Base-by-base conservation (phyloP, 2,329 filamentous ascomycete genomes). In the Xenosphaeropsis pyriputrescens region DNA sequence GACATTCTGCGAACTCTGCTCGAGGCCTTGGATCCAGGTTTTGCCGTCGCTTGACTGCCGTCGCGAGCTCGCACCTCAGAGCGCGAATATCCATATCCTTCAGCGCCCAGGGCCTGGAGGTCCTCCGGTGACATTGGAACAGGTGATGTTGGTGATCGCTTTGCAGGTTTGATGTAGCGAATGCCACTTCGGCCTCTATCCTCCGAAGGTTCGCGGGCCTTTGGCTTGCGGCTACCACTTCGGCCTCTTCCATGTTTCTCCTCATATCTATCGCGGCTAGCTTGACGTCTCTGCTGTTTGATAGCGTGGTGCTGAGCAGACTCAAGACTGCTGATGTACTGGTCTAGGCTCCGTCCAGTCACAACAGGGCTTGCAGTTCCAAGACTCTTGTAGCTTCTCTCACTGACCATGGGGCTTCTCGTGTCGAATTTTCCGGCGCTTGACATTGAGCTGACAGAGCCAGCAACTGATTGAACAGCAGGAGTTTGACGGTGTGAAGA, bases 41-140 rank as follows among this genome's bases (percentile, higher is more conserved):
- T 56, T 47, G 34, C 55, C 51, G 41, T 55, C 32, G 47, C 46
- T 18, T 45, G 45, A 36, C 49, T 51, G 7, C 36, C 36, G 17
- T 54, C 44, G 22, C 48, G 41, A 29, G 19, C 17, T 16, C 36
- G 51, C 29, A 42, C 39, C 38, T 43, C 40, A 19, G 18, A 19
- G 26, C 34, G 32, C 45, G 38, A 57, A 54, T 41, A 51, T 45
- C 40, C 52, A 42, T 43, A 58, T 50, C 50, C 45, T 33, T 43
- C 36, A 22, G 51, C 47, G 44, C 68, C 71, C 36, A 80, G 57
- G 47, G 72, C 78, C 51, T 75, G 73, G 42, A 84, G 55, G 50
- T 95, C 86, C 49, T 94, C 85, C 0, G 86, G 86, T 3, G 88
- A 93, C 88, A 95, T 95, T 3, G 88, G 85, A 2, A 94, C 71